Evolutionary conservation across 2,329 filamentous ascomycete species (phyloP).

Genomic region (Dothideomycetidae sp.): DNA sequence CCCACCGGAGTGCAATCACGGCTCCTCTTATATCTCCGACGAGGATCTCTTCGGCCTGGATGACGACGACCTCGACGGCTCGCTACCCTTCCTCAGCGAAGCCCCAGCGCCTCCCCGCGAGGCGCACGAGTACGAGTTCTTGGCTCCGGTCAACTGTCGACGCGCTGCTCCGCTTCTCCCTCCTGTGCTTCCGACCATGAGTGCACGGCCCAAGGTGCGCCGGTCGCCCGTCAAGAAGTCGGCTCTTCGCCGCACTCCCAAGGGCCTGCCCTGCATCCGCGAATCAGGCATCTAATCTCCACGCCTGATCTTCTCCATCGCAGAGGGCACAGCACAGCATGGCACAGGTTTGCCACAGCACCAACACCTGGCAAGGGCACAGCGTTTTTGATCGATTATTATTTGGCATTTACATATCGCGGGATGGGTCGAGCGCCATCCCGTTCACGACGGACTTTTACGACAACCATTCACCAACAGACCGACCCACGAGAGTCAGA

Average conservation of each 20-base stretch:
- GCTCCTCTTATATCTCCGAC: slow-evolving; percentile 25
- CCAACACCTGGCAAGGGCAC: no score
- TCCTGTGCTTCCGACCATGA: slow-evolving; percentile 13
- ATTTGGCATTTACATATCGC: no score
- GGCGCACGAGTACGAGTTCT: slow-evolving; percentile 23
- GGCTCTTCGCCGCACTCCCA: slow-evolving; percentile 3
- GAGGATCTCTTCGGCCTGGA: slow-evolving; percentile 25
- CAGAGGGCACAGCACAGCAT: no score
- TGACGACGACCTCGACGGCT: slow-evolving; percentile 11
- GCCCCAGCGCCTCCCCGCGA: slow-evolving; percentile 22
- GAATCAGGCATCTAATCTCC: slow-evolving; percentile 6
- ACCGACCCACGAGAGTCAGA: no score
- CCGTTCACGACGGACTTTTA: no score
- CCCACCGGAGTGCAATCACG: slow-evolving; percentile 9
- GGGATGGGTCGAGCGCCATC: no score
- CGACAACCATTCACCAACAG: no score
- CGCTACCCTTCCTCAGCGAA: slow-evolving; percentile 19
- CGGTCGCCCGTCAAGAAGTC: slow-evolving; percentile 5
- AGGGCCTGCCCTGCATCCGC: slow-evolving; percentile 7
- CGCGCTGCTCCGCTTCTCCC: not conserved
- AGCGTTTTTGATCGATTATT: no score
- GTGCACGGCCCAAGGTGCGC: slow-evolving; percentile 16
- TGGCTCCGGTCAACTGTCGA: no score
- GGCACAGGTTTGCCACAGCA: no score
- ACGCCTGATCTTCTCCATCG: no score